Conservation (phyloP, 257 asterid species). For the Cordia subcordata region DNA sequence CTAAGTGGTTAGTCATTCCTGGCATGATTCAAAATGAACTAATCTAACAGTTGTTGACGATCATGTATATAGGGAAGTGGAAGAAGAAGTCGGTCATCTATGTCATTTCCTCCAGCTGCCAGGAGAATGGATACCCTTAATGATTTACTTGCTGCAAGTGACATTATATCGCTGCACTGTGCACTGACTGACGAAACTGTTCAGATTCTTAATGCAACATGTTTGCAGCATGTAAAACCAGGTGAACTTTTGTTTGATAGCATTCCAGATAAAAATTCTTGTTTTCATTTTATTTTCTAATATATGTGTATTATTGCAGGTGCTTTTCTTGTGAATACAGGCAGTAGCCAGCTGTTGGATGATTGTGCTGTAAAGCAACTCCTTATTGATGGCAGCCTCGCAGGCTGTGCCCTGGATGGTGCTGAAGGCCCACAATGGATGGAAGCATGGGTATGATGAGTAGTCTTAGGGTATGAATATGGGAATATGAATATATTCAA, state of each 20-base stretch:
- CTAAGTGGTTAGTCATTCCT: no score
- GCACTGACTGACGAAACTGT: constrained; percentile 76
- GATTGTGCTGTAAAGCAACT: constrained; percentile 99
- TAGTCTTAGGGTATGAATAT: constrained; percentile 39
- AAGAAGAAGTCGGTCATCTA: constrained; percentile 48
- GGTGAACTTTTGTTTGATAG: constrained; percentile 33
- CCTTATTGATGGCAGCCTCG: constrained; percentile 88
- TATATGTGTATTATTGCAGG: constrained; percentile 43
- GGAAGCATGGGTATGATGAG: constrained; percentile 99
- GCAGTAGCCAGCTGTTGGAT: constrained; percentile 96
- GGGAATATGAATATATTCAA: neutral
- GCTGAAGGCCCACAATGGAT: constrained; percentile 99
- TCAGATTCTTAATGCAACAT: constrained; percentile 82
- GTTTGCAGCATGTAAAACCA: constrained; percentile 90
- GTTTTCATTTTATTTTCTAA: neutral
- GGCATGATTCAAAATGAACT: constrained; percentile 4
- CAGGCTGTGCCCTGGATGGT: constrained; percentile 99
- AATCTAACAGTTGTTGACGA: constrained; percentile 10
- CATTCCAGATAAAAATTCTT: neutral
- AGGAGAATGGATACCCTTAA: constrained; percentile 98
- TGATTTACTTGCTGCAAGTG: constrained; percentile 98
- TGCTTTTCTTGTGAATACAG: constrained; percentile 96
- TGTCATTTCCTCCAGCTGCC: constrained; percentile 85
- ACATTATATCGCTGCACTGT: constrained; percentile 87
- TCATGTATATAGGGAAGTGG: constrained; percentile 54